Conservation (phyloP, 2,329 filamentous ascomycete species). For the Aspergillus aculeatus region DNA sequence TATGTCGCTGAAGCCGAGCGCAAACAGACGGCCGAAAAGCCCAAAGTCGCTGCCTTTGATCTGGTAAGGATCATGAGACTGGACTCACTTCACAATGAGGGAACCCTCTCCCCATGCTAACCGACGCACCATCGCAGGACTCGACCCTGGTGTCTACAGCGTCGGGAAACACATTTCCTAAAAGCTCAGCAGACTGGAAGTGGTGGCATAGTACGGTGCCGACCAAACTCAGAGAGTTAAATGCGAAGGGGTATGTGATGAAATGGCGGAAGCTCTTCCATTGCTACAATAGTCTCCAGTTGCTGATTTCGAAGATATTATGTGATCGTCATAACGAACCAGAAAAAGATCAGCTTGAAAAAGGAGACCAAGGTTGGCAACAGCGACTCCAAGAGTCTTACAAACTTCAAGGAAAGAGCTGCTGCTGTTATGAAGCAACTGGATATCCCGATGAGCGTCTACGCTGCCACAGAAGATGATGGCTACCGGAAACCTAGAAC, state of each 20-base stretch:
- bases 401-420: constrained; percentile 81
- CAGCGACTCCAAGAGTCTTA: constrained; percentile 64
- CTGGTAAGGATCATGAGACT: constrained; percentile 32
- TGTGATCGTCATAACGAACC: constrained; percentile 82
- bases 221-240: constrained; percentile 62
- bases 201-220: constrained; percentile 85
- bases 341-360: constrained; percentile 76
- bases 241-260: constrained; percentile 64
- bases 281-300: neutral
- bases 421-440: constrained; percentile 63
- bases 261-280: neutral
- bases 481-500: constrained; percentile 79
- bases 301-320: constrained; percentile 56
- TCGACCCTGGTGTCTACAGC: constrained; percentile 79
- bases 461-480: constrained; percentile 82
- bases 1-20: constrained; percentile 52
- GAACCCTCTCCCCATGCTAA: neutral
- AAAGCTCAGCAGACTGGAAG: constrained; percentile 77
- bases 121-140: constrained; percentile 55
- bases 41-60: constrained; percentile 48
- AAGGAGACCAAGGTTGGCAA: constrained; percentile 70
- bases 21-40: constrained; percentile 18
- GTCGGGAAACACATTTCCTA: constrained; percentile 76
- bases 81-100: too few species aligned
- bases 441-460: constrained; percentile 73